Evolutionary conservation across 73 alveolate genomes (phyloP).

Genomic region (Paramecium bursaria): DNA sequence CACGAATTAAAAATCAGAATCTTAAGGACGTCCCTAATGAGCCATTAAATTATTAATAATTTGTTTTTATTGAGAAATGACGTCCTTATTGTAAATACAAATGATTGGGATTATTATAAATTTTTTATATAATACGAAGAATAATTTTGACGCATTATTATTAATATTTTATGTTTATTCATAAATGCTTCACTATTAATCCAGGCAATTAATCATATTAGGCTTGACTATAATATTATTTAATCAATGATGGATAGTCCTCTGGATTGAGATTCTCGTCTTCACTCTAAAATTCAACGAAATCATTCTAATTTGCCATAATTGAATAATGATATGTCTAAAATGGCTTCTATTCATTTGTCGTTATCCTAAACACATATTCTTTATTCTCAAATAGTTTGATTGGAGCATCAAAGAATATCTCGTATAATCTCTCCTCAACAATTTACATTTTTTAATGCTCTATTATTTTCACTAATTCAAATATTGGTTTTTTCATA

Average conservation of each 20-base stretch:
- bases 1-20: too few relatives aligned
- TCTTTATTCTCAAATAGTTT: slow-evolving; percentile 18
- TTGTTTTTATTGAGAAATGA: too few relatives aligned
- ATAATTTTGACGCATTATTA: too few relatives aligned
- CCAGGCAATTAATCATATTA: slow-evolving; percentile 9
- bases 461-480: neutral
- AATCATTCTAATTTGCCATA: neutral
- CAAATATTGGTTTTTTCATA: neutral
- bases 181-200: slow-evolving; percentile 23
- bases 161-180: too few relatives aligned
- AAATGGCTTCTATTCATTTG: slow-evolving; percentile 5
- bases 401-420: slow-evolving; percentile 1
- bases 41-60: too few relatives aligned
- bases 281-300: slow-evolving; percentile 15
- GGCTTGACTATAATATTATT: slow-evolving; percentile 28
- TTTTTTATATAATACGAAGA: too few relatives aligned
- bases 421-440: slow-evolving; percentile 18
- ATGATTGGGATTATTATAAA: too few relatives aligned
- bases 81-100: too few relatives aligned
- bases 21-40: too few relatives aligned
- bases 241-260: slow-evolving; percentile 27
- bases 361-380: slow-evolving; percentile 12
- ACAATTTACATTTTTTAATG: slow-evolving; percentile 41
- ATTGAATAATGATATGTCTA: slow-evolving; percentile 32
- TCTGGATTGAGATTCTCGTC: neutral